These are phyloP conservation scores for Phlegmacium glaucopus DNA, from an alignment of 768 basidiomycete species.

Conservation along the genomic window DNA sequence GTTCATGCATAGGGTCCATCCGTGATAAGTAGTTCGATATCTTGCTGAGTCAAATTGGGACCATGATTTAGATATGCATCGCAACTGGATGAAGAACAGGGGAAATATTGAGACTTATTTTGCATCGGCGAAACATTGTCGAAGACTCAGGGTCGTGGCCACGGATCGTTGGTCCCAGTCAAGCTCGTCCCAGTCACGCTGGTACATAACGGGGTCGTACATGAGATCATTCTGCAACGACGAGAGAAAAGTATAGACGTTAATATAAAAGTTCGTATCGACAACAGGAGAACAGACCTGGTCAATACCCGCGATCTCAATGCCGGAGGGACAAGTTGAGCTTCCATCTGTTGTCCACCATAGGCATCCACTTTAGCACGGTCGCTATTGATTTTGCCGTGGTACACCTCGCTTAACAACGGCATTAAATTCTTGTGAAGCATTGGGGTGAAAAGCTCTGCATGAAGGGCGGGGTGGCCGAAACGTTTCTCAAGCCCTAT, in stretches of 20 bases:
- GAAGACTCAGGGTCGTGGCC: slow-evolving; percentile 53
- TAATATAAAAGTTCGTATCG: background rate
- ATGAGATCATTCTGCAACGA: slow-evolving; percentile 59
- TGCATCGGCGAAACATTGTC: slow-evolving; percentile 44
- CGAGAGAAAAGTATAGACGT: background rate
- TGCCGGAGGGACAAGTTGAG: slow-evolving; percentile 71
- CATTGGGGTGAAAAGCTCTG: slow-evolving; percentile 87
- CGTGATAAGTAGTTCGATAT: slow-evolving; percentile 57
- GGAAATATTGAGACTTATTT: slow-evolving; percentile 38
- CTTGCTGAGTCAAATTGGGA: slow-evolving; percentile 28
- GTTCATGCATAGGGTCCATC: slow-evolving; percentile 58
- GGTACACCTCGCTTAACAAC: slow-evolving; percentile 70
- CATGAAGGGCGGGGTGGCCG: slow-evolving; percentile 88
- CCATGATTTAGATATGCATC: slow-evolving; percentile 56
- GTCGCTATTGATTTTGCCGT: slow-evolving; percentile 63
- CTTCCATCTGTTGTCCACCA: slow-evolving; percentile 73
- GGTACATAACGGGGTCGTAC: slow-evolving; percentile 78
- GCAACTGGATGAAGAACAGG: slow-evolving; percentile 36
- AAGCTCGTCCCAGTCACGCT: slow-evolving; percentile 76
- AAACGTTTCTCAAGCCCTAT: slow-evolving; percentile 88
- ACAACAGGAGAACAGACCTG: slow-evolving; percentile 41
- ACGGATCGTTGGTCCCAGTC: slow-evolving; percentile 88
- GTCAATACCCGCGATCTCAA: slow-evolving; percentile 79
- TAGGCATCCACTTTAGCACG: slow-evolving; percentile 72
- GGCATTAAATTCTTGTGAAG: slow-evolving; percentile 84